Percentiles rank a stretch among this genome's conserved stretches.
phyloP scores from a whole-genome alignment of 1,284 basidiomycete species.

The Apiotrichum montevideense region DNA sequence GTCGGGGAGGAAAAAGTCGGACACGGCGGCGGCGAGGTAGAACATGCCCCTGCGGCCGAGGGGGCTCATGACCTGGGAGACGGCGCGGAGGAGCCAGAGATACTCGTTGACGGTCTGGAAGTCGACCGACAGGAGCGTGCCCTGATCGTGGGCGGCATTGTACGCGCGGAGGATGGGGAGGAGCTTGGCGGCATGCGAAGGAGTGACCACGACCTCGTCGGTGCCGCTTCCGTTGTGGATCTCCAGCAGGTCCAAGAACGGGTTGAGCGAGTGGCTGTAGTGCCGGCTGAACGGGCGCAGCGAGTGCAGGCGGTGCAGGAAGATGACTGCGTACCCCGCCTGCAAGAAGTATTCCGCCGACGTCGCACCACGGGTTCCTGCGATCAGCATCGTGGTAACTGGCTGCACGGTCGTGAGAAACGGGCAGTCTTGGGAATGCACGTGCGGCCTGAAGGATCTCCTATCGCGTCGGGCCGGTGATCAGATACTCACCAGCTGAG shows the following conservation, averaged over 20 bases:
- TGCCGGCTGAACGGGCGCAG: slow-evolving; percentile 94
- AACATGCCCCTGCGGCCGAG: slow-evolving; percentile 75
- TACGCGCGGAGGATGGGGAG: slow-evolving; percentile 71
- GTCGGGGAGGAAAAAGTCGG: slow-evolving; percentile 91
- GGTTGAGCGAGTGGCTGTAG: slow-evolving; percentile 96
- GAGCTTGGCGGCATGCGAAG: slow-evolving; percentile 58
- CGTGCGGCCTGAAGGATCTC: not conserved
- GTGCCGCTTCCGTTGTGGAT: slow-evolving; percentile 43
- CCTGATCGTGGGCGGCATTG: slow-evolving; percentile 67
- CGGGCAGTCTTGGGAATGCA: too few relatives aligned
- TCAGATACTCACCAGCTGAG: slow-evolving; percentile 67
- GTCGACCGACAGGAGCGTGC: slow-evolving; percentile 73
- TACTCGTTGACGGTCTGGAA: slow-evolving; percentile 97
- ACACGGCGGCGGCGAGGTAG: slow-evolving; percentile 95
- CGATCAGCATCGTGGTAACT: not conserved
- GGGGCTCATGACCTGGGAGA: slow-evolving; percentile 56
- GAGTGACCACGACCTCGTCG: slow-evolving; percentile 52
- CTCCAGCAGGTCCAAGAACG: slow-evolving; percentile 92
- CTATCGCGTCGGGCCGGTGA: not conserved
- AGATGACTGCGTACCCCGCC: slow-evolving; percentile 93
- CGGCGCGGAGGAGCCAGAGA: slow-evolving; percentile 79
- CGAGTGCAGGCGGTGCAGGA: slow-evolving; percentile 95
- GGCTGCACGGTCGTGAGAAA: too few relatives aligned
- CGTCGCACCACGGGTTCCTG: slow-evolving; percentile 90
- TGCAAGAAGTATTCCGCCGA: slow-evolving; percentile 95